phyloP scores from a whole-genome alignment of 257 asterid genomes.

The Capsicum chinense region DNA sequence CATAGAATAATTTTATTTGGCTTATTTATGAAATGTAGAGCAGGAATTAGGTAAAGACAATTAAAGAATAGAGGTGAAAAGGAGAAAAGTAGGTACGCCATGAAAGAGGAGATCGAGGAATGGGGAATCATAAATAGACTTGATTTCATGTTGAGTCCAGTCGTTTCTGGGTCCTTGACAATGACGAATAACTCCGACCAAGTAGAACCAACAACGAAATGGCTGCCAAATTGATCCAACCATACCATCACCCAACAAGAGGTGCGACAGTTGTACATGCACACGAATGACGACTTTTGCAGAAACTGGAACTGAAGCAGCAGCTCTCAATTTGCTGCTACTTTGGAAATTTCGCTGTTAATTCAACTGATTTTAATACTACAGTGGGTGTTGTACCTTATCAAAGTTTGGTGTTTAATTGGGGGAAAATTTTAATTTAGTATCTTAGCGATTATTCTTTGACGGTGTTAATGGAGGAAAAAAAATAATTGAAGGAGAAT shows the following conservation, averaged over 20 bases:
- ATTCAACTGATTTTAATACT: neutral
- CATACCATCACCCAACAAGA: constrained; percentile 15
- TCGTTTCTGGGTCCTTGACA: constrained; percentile 71
- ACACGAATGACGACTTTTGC: neutral
- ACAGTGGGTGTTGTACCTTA: neutral
- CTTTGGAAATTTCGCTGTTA: constrained; percentile 16
- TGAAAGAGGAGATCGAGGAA: constrained; percentile 91
- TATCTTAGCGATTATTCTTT: too few relatives aligned
- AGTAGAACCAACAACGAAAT: constrained; percentile 6
- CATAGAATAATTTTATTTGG: too few relatives aligned
- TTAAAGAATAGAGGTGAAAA: too few relatives aligned
- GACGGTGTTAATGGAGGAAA: too few relatives aligned
- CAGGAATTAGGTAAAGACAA: too few relatives aligned
- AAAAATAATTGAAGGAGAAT: too few relatives aligned
- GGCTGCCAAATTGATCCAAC: constrained; percentile 30
- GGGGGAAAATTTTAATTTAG: too few relatives aligned
- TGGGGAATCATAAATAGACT: constrained; percentile 83
- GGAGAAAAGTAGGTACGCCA: constrained; percentile 53
- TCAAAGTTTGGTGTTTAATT: neutral
- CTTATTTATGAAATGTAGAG: too few relatives aligned
- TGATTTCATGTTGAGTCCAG: constrained; percentile 74
- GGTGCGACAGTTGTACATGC: too few relatives aligned
- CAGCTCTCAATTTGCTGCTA: neutral
- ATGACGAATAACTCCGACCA: neutral
- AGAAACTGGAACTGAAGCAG: neutral